phyloP scores from a whole-genome alignment of 2,329 filamentous ascomycete species.

The Ophiocordyceps robertsii region DNA sequence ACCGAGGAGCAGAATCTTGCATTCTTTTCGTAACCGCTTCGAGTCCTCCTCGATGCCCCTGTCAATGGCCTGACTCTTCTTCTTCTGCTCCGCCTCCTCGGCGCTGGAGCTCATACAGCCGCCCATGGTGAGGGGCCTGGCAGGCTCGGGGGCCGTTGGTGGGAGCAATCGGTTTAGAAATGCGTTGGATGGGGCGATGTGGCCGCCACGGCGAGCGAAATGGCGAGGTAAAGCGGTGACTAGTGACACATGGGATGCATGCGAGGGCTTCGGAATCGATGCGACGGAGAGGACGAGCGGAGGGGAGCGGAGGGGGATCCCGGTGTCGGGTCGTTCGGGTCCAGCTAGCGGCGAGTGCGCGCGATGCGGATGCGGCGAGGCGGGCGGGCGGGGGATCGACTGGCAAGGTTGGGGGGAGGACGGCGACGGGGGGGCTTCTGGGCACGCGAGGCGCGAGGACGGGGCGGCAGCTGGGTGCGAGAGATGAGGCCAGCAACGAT shows the following conservation, averaged over 20 bases:
- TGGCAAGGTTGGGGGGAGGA: not conserved
- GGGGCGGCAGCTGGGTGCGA: not conserved
- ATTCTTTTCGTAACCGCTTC: conserved; percentile 83
- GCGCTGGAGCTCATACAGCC: conserved; percentile 81
- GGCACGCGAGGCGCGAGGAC: not conserved
- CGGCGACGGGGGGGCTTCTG: not conserved
- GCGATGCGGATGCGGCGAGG: not conserved
- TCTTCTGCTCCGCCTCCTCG: conserved; percentile 85
- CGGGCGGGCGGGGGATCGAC: not conserved
- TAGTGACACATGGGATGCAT: conserved; percentile 1
- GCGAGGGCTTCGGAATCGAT: not conserved
- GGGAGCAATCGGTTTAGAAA: not conserved
- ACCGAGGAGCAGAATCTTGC: conserved; percentile 96
- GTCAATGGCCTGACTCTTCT: conserved; percentile 93
- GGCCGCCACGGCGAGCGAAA: not conserved
- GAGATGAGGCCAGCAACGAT: not conserved
- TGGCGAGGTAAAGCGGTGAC: not conserved
- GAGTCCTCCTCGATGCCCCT: conserved; percentile 89
- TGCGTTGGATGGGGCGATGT: not conserved
- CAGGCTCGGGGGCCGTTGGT: conserved; percentile 2
- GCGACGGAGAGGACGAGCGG: not conserved
- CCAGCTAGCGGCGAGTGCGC: not conserved
- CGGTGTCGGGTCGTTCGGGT: not conserved
- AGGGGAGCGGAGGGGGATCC: not conserved
- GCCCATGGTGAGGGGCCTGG: conserved; percentile 53